A percentile compares a stretch with the other conserved stretches of the same genome.
These are phyloP conservation scores for Sporothrix mexicana DNA, from an alignment of 2,329 filamentous ascomycete species.

Conservation along the genomic window DNA sequence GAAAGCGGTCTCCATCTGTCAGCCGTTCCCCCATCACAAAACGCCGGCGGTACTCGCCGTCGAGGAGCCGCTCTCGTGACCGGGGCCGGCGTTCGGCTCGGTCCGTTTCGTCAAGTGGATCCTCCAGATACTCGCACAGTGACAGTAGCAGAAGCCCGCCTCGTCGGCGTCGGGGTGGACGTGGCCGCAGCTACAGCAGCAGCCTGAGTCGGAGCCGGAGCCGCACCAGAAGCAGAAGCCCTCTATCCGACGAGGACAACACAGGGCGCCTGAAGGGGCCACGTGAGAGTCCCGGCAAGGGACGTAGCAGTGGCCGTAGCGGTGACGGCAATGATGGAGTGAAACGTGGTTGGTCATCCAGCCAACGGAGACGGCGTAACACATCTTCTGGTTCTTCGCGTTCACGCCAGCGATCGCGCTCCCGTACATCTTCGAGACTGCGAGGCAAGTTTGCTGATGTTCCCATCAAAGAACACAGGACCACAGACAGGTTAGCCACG, in stretches of 20 bases:
- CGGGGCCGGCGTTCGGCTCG: constrained; percentile 48
- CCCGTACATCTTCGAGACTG: constrained; percentile 50
- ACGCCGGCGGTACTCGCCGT: constrained; percentile 57
- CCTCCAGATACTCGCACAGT: constrained; percentile 45
- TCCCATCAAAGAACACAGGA: constrained; percentile 56
- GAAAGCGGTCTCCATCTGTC: constrained; percentile 49
- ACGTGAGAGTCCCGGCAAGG: constrained; percentile 3
- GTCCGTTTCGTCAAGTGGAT: constrained; percentile 48
- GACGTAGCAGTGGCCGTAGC: constrained; percentile 26
- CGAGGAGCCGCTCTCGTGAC: constrained; percentile 54
- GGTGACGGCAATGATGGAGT: constrained; percentile 13
- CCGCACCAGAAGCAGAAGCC: constrained; percentile 38
- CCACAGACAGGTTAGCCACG: constrained; percentile 40
- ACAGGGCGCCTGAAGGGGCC: neutral
- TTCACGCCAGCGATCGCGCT: constrained; percentile 43
- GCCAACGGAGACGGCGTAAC: constrained; percentile 52
- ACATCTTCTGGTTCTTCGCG: constrained; percentile 59
- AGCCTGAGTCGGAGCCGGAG: constrained; percentile 43
- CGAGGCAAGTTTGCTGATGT: constrained; percentile 64
- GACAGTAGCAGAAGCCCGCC: constrained; percentile 35
- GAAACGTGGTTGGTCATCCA: constrained; percentile 16
- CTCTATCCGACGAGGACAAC: constrained; percentile 31
- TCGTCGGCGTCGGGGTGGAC: constrained; percentile 39
- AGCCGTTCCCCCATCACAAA: constrained; percentile 50
- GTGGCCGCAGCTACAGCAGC: constrained; percentile 39